Conservation (phyloP, 1,139 yeast species). For the Diutina neorugosa region DNA sequence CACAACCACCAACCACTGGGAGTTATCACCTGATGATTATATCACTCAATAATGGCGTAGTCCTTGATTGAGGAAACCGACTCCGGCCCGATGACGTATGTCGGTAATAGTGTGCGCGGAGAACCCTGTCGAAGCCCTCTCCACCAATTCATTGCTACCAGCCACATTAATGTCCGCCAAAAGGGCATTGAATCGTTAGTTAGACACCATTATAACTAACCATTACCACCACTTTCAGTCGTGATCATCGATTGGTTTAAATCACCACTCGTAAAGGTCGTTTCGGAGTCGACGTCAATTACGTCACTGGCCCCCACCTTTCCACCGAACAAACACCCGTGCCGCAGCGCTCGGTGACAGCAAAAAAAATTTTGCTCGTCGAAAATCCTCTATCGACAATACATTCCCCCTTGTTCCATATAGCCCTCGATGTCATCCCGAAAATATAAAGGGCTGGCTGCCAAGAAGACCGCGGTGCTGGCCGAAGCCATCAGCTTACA, state of each 20-base stretch:
- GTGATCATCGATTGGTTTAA: too few species aligned
- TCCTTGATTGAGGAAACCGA: background rate
- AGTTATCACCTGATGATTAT: too few species aligned
- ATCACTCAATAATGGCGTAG: too few species aligned
- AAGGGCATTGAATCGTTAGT: too few species aligned
- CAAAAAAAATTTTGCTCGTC: background rate
- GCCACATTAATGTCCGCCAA: too few species aligned
- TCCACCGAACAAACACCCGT: background rate
- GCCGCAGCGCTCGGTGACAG: background rate
- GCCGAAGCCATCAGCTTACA: slow-evolving; percentile 20
- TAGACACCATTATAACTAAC: too few species aligned
- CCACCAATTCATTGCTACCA: background rate
- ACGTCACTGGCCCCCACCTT: background rate
- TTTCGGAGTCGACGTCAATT: background rate
- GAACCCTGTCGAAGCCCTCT: background rate
- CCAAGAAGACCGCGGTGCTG: background rate
- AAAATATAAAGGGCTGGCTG: slow-evolving; percentile 1
- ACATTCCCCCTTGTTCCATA: background rate
- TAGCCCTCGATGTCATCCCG: slow-evolving; percentile 1
- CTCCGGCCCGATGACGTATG: background rate
- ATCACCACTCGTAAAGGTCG: too few species aligned
- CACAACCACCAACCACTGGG: too few species aligned
- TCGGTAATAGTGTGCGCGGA: background rate
- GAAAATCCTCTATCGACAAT: background rate
- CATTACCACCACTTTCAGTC: too few species aligned